These are phyloP conservation scores for Rubia balearica DNA, from an alignment of 305 asterid species.

Conservation along the genomic window DNA sequence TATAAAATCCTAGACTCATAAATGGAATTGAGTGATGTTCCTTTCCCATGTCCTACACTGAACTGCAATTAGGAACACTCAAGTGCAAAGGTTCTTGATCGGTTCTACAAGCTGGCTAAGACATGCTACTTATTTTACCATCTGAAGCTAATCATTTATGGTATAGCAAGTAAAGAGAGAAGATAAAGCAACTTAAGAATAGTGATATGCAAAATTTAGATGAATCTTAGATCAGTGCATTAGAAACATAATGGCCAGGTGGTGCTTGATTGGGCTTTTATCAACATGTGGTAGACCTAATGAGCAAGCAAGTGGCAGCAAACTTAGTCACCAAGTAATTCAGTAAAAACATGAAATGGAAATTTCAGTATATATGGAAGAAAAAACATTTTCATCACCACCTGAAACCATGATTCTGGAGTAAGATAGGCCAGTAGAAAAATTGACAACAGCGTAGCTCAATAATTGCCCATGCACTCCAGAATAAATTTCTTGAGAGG, in stretches of 20 bases:
- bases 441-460: slow-evolving; percentile 67
- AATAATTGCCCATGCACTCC: slow-evolving; percentile 49
- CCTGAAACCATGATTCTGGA: background rate
- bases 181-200: no score
- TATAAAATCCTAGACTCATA: background rate
- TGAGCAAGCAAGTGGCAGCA: no score
- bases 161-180: no score
- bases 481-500: slow-evolving; percentile 38
- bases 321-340: no score
- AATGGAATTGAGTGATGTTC: background rate
- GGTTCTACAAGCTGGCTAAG: background rate
- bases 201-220: background rate
- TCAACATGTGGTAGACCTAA: background rate
- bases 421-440: slow-evolving; percentile 62
- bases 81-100: background rate
- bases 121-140: background rate
- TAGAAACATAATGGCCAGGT: background rate
- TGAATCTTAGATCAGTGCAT: background rate
- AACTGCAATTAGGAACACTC: background rate
- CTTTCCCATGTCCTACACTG: background rate
- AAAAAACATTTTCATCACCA: no score
- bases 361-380: no score
- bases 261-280: background rate
- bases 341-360: no score
- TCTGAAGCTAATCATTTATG: no score